A percentile compares a stretch with the other conserved stretches of the same genome.
Evolutionary conservation across 1,284 basidiomycete genomes (phyloP).

Genomic region (Vanrija sp.): DNA sequence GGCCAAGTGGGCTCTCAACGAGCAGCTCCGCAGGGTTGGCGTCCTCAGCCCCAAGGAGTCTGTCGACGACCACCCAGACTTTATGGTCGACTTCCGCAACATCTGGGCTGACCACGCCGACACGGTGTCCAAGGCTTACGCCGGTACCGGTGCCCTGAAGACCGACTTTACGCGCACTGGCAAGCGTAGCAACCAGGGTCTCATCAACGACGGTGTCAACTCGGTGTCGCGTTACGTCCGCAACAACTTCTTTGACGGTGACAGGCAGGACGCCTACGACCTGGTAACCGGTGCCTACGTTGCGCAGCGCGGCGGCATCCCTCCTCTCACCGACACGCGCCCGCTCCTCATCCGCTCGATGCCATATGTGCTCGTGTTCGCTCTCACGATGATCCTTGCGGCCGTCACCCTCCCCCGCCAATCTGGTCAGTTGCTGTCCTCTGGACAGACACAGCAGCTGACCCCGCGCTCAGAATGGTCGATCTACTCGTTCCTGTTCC

Average conservation of each 20-base stretch:
- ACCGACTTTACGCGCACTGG: constrained; percentile 96
- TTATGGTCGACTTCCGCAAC: constrained; percentile 82
- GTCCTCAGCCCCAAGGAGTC: constrained; percentile 65
- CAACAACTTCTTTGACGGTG: constrained; percentile 97
- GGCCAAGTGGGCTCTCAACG: constrained; percentile 76
- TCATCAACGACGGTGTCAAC: constrained; percentile 83
- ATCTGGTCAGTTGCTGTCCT: constrained; percentile 59
- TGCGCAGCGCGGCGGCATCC: constrained; percentile 65
- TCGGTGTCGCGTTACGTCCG: constrained; percentile 82
- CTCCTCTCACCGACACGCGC: constrained; percentile 71
- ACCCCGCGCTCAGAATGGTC: constrained; percentile 22
- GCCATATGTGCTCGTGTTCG: constrained; percentile 76
- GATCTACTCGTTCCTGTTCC: constrained; percentile 61
- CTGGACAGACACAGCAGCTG: constrained; percentile 1
- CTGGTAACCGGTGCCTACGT: constrained; percentile 88
- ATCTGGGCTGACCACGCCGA: constrained; percentile 99
- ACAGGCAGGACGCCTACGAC: constrained; percentile 90
- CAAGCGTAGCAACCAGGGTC: constrained; percentile 74
- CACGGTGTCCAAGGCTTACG: constrained; percentile 83
- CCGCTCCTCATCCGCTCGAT: constrained; percentile 80
- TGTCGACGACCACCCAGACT: constrained; percentile 71
- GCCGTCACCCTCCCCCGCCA: constrained; percentile 76
- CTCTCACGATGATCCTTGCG: constrained; percentile 80
- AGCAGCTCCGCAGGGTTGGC: constrained; percentile 70
- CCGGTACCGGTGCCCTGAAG: constrained; percentile 92